These are phyloP conservation scores for Thelephora terrestris DNA, from an alignment of 1,284 basidiomycete genomes.

Conservation along the genomic window DNA sequence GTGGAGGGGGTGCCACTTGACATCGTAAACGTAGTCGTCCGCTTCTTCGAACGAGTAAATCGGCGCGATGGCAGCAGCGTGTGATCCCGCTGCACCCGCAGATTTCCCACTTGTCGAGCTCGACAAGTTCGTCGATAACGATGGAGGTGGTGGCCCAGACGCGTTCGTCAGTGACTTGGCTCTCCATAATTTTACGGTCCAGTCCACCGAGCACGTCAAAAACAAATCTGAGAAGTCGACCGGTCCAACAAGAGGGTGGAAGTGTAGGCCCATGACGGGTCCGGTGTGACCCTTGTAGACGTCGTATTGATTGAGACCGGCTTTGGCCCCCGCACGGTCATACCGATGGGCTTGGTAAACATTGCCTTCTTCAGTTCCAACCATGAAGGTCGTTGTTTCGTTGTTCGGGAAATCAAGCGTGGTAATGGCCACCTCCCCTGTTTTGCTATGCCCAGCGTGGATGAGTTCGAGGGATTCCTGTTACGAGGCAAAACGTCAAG, in stretches of 20 bases:
- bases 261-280: conserved; percentile 88
- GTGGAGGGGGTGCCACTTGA: conserved; percentile 93
- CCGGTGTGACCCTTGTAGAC: conserved; percentile 90
- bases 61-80: conserved; percentile 51
- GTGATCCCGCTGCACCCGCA: conserved; percentile 22
- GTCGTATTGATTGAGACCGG: conserved; percentile 86
- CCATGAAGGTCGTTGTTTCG: conserved; percentile 93
- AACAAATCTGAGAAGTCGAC: conserved; percentile 96
- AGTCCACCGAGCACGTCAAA: conserved; percentile 85
- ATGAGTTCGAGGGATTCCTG: conserved; percentile 87
- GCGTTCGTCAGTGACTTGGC: conserved; percentile 61
- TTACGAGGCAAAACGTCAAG: neutral
- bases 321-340: conserved; percentile 93
- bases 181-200: conserved; percentile 95
- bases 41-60: conserved; percentile 92
- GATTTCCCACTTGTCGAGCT: conserved; percentile 21
- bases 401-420: conserved; percentile 88
- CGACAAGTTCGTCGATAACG: conserved; percentile 3
- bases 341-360: conserved; percentile 94
- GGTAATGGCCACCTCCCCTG: conserved; percentile 91
- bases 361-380: conserved; percentile 96
- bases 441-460: conserved; percentile 86
- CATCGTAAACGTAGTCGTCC: conserved; percentile 98
- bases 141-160: conserved; percentile 10
- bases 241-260: conserved; percentile 85